These are phyloP conservation scores for Lactarius tabidus DNA, from an alignment of 768 basidiomycete species.

Conservation along the genomic window DNA sequence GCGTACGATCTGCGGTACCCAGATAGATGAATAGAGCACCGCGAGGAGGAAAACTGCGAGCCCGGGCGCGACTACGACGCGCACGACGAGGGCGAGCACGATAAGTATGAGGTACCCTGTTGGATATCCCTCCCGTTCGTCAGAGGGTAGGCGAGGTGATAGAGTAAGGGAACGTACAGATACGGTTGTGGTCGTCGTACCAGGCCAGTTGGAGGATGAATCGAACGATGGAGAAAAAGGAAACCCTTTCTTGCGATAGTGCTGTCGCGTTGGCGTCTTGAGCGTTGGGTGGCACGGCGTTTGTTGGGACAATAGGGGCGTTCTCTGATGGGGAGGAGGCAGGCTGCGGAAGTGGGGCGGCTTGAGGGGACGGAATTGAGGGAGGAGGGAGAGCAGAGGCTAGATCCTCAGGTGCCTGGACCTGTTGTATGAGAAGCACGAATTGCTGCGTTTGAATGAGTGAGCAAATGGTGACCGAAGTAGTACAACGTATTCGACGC, in stretches of 20 bases:
- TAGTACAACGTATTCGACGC: constrained; percentile 27
- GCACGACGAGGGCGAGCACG: constrained; percentile 67
- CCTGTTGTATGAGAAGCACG: constrained; percentile 70
- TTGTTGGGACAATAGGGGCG: neutral
- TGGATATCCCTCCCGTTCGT: neutral
- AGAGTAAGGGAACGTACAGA: constrained; percentile 49
- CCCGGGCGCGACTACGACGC: constrained; percentile 64
- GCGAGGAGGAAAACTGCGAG: constrained; percentile 64
- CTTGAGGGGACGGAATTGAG: constrained; percentile 25
- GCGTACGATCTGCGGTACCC: constrained; percentile 82
- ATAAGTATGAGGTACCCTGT: constrained; percentile 66
- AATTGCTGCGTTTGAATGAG: constrained; percentile 59
- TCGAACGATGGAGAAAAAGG: constrained; percentile 37
- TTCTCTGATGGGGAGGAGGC: constrained; percentile 23
- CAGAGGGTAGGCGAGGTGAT: constrained; percentile 13
- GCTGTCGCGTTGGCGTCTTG: constrained; percentile 18
- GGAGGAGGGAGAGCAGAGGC: constrained; percentile 28
- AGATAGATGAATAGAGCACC: constrained; percentile 71
- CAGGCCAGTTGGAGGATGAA: constrained; percentile 57
- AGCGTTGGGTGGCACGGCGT: constrained; percentile 3
- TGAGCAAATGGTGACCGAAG: neutral
- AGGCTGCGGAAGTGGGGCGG: constrained; percentile 20
- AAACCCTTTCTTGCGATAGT: constrained; percentile 16
- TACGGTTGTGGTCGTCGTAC: constrained; percentile 65
- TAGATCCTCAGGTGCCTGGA: constrained; percentile 72